Evolutionary conservation across 2,329 filamentous ascomycete species (phyloP).

Genomic region (Ilyonectria sp.): DNA sequence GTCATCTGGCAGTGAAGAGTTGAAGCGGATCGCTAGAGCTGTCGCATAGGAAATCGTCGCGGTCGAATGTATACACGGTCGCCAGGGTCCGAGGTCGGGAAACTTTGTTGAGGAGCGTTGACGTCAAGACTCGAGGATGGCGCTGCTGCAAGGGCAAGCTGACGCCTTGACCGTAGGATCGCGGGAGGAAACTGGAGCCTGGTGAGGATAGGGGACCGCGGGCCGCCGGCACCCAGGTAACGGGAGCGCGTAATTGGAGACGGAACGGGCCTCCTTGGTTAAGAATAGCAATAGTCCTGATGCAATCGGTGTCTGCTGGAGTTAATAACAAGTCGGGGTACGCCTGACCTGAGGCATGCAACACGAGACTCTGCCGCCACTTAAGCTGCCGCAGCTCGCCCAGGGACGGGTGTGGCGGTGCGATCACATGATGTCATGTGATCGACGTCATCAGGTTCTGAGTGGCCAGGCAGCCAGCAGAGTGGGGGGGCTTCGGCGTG

Average conservation of each 20-base stretch:
- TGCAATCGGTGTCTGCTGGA: constrained; percentile 37
- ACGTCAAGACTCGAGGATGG: constrained; percentile 34
- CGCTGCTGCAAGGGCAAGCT: constrained; percentile 29
- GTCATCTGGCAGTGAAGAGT: constrained; percentile 62
- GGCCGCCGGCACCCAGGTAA: constrained; percentile 38
- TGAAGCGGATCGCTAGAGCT: constrained; percentile 30
- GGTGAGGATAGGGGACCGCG: constrained; percentile 21
- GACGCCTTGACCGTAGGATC: constrained; percentile 29
- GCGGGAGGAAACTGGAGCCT: constrained; percentile 21
- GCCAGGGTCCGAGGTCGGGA: neutral
- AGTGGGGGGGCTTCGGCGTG: constrained; percentile 27
- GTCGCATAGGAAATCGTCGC: constrained; percentile 44
- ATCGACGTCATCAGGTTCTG: constrained; percentile 29
- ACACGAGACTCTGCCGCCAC: constrained; percentile 45
- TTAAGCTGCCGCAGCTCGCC: constrained; percentile 22
- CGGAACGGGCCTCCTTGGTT: neutral
- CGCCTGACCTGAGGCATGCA: constrained; percentile 47
- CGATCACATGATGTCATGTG: constrained; percentile 50
- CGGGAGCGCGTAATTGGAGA: constrained; percentile 20
- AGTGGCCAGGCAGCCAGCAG: constrained; percentile 31
- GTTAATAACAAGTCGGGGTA: constrained; percentile 37
- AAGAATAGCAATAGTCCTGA: constrained; percentile 25
- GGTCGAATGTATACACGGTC: constrained; percentile 6
- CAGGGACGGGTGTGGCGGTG: constrained; percentile 47
- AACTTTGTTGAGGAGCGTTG: constrained; percentile 28